Percentiles rank a stretch among this genome's conserved stretches.
Evolutionary conservation across 2,329 filamentous ascomycete genomes (phyloP).

Genomic region (Colletotrichum noveboracense): DNA sequence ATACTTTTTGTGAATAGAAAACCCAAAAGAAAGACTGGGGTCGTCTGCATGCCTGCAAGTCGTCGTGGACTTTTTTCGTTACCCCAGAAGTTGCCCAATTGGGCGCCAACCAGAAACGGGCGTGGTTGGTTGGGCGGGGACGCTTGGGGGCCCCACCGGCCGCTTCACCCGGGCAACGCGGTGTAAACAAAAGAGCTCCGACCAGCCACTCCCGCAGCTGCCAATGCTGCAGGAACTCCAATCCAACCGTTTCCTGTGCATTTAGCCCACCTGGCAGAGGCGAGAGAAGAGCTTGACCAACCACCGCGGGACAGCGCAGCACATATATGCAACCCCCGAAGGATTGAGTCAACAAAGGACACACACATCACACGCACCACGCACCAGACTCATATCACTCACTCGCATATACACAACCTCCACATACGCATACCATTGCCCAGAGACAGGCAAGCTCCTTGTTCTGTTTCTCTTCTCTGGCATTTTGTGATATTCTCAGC

Average conservation of each 20-base stretch:
- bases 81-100: background rate
- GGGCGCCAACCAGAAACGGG: background rate
- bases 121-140: constrained; percentile 8
- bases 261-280: background rate
- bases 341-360: constrained; percentile 2
- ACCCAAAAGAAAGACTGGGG: background rate
- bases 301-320: constrained; percentile 21
- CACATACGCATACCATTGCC: background rate
- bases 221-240: constrained; percentile 12
- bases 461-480: background rate
- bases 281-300: background rate
- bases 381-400: background rate
- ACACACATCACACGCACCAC: background rate
- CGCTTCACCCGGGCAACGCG: constrained; percentile 5
- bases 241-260: background rate
- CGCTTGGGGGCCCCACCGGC: background rate
- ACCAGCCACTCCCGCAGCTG: constrained; percentile 19
- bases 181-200: constrained; percentile 13
- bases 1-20: background rate
- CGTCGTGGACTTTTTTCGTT: background rate
- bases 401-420: background rate
- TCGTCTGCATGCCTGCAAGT: background rate
- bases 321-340: constrained; percentile 6
- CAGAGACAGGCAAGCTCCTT: background rate
- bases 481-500: background rate